A percentile compares a stretch with the other conserved stretches of the same genome.
These are phyloP conservation scores for Saturnispora galanensis DNA, from an alignment of 805 yeast species.

Conservation along the genomic window DNA sequence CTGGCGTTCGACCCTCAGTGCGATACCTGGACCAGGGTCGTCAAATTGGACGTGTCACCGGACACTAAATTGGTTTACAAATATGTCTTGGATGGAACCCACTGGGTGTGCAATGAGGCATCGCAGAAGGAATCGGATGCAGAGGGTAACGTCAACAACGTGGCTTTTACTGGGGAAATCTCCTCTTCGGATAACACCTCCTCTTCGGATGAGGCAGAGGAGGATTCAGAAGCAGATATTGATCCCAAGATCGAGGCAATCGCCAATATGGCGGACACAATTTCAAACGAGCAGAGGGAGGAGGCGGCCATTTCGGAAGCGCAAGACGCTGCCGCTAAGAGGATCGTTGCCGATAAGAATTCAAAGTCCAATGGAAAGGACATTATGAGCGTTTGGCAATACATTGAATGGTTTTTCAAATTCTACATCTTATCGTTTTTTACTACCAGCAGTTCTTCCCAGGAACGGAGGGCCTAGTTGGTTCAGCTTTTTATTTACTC, in stretches of 20 bases:
- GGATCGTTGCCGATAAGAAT: too few relatives aligned
- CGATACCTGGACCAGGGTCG: slow-evolving; percentile 5
- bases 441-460: slow-evolving; percentile 1
- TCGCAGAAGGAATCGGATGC: slow-evolving; percentile 17
- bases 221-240: not conserved
- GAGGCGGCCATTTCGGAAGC: too few relatives aligned
- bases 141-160: slow-evolving; percentile 22
- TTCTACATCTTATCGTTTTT: slow-evolving; percentile 14
- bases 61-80: slow-evolving; percentile 18
- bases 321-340: too few relatives aligned
- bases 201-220: not conserved
- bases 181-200: not conserved
- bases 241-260: too few relatives aligned
- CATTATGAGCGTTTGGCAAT: slow-evolving; percentile 8
- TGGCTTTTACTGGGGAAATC: slow-evolving; percentile 7
- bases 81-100: slow-evolving; percentile 19
- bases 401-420: slow-evolving; percentile 14
- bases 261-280: too few relatives aligned
- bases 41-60: slow-evolving; percentile 1
- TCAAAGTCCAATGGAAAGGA: not conserved
- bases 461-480: too few relatives aligned
- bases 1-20: slow-evolving; percentile 7
- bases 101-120: slow-evolving; percentile 22
- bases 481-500: too few relatives aligned
- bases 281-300: too few relatives aligned